A percentile compares a stretch with the other conserved stretches of the same genome.
Conservation (phyloP, 345 rosid genomes). For the Citrus cavaleriei region DNA sequence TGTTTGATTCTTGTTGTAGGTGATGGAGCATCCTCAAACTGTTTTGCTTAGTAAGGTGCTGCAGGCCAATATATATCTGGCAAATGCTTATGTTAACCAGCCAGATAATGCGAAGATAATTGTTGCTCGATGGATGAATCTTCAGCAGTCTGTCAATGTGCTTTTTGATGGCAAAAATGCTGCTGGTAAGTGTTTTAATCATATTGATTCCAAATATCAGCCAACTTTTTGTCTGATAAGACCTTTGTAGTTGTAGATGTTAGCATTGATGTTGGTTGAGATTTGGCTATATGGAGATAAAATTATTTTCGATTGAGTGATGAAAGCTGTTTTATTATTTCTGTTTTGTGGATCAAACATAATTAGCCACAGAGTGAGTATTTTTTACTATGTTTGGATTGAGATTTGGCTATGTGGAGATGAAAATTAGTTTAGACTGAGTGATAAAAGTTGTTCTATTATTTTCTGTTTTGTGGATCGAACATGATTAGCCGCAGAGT, state of each 20-base stretch:
- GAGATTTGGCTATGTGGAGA: neutral
- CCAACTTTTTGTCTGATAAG: neutral
- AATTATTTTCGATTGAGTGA: neutral
- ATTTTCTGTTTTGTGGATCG: neutral
- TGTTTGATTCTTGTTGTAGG: conserved; percentile 34
- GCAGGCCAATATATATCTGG: conserved; percentile 55
- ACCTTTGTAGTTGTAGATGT: neutral
- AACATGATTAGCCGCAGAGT: neutral
- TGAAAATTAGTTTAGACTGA: neutral
- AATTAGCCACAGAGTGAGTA: neutral
- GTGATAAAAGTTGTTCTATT: neutral
- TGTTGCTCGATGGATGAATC: conserved; percentile 71
- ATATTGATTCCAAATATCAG: neutral
- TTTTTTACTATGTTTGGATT: neutral
- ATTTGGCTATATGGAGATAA: neutral
- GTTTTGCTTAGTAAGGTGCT: conserved; percentile 69
- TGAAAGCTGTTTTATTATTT: neutral
- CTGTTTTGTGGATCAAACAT: neutral
- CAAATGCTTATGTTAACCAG: conserved; percentile 52
- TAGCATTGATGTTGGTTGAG: neutral
- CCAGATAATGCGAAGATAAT: conserved; percentile 32
- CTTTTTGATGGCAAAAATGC: conserved; percentile 82
- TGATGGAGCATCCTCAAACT: conserved; percentile 93
- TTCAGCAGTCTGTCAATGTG: conserved; percentile 77
- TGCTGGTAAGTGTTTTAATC: conserved; percentile 39